Evolutionary conservation across 169 alveolate species (phyloP), one percentile per base, ranked within the genome.

Genomic region (Eimeria falciformis): DNA sequence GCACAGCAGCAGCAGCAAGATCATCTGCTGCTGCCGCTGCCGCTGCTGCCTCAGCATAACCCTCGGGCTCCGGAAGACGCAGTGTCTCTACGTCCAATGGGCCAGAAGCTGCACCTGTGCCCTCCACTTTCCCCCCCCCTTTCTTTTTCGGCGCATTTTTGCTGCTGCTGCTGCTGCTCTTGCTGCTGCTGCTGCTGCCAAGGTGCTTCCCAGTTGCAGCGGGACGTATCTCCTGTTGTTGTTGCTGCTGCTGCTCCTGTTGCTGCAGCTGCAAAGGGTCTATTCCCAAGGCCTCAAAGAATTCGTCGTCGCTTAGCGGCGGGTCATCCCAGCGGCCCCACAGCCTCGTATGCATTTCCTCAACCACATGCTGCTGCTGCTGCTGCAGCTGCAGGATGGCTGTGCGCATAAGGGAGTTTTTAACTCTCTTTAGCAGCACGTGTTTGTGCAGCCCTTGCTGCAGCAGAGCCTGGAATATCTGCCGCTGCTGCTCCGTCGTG

Each of bases 11-110:
- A 9, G 14, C 25, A 3, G 87, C 87, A 3, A 18, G 43, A 4
- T 77, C 71, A 17, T 45, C 87, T 50, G 87, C 87, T 46, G 66
- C 87, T 77, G 87, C 87, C 27, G 87, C 87, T 77, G 87, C 87
- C 25, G 66, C 87, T 3, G 46, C 69, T 47, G 87, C 87, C 27
- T 47, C 71, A 0, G 69, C 47, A 21, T 77, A 77, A 9, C 50
- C 69, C 6, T 45, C 87, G 2, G 87, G 87, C 87, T 77, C 87
- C 11, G 87, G 87, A 23, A 77, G 25, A 23, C 50, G 50, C 87
- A 77, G n/a, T n/a, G 5, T 50, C 29, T 50, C 69, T 18, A 45
- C 7, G 3, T 77, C 69, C 2, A 25, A 5, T 2, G 69, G 50
- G 27, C 43, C 23, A 33, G 53, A 50, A 18, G 86, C 62, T 11